Percentiles rank a stretch among this genome's conserved stretches.
Conservation (phyloP, 164 flowering plant species). For the Nelumbo lutea region DNA sequence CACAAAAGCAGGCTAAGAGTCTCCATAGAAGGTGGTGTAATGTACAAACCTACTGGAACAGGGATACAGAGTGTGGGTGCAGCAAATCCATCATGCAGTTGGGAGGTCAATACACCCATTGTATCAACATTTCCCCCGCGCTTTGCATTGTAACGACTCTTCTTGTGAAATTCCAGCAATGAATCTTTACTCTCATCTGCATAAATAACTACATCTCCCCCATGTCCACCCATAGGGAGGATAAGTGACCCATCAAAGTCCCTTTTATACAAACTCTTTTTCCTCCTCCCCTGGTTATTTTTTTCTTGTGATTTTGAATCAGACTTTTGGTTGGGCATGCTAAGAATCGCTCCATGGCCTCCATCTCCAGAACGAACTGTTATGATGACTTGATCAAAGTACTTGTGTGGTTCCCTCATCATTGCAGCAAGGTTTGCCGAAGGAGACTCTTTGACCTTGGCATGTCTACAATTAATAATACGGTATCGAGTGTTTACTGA, state of each 20-base stretch:
- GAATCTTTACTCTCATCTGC: conserved; percentile 80
- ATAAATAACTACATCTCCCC: conserved; percentile 83
- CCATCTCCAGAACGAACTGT: conserved; percentile 96
- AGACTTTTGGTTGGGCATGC: conserved; percentile 45
- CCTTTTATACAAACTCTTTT: conserved; percentile 48
- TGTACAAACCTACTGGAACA: conserved; percentile 85
- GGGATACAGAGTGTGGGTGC: conserved; percentile 85
- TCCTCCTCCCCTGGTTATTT: conserved; percentile 43
- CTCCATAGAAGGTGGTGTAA: not conserved
- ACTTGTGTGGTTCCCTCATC: conserved; percentile 77
- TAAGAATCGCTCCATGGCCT: conserved; percentile 86
- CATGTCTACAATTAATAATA: conserved; percentile 34
- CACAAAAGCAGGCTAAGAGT: not conserved
- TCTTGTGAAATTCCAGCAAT: conserved; percentile 68
- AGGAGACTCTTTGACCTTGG: conserved; percentile 41
- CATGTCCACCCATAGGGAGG: conserved; percentile 91
- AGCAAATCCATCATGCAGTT: conserved; percentile 57
- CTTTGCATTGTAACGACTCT: conserved; percentile 67
- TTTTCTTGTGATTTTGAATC: conserved; percentile 40
- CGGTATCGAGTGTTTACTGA: conserved; percentile 3
- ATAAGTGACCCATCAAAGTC: conserved; percentile 87
- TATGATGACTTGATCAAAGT: conserved; percentile 79
- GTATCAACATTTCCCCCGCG: conserved; percentile 96
- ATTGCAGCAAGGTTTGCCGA: conserved; percentile 35
- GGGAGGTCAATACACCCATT: conserved; percentile 76